Percentiles rank a stretch among this genome's conserved stretches.
Evolutionary conservation across 352 stramenopile genomes (phyloP).

Genomic region (Phytophthora kernoviae): DNA sequence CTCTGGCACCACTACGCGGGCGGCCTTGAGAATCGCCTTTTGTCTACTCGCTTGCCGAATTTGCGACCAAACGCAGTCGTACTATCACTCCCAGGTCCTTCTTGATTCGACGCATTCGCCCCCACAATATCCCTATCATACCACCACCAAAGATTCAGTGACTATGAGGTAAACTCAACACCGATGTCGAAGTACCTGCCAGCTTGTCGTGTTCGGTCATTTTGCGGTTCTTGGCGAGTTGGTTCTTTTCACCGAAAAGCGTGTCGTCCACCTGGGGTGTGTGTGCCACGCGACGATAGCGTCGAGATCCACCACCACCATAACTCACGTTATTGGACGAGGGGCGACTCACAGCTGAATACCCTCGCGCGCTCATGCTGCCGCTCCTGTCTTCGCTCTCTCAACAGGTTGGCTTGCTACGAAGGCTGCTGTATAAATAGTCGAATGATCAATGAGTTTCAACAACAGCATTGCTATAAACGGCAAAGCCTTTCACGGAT

Average conservation of each 20-base stretch:
- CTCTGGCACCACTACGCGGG: constrained; percentile 38
- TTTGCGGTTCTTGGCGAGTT: constrained; percentile 48
- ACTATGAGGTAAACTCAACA: background rate
- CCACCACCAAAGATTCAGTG: background rate
- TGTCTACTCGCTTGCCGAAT: constrained; percentile 9
- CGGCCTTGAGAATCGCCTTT: constrained; percentile 10
- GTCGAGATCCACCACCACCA: constrained; percentile 32
- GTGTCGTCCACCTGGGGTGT: constrained; percentile 72
- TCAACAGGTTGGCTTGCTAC: constrained; percentile 4
- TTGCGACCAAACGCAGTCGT: constrained; percentile 12
- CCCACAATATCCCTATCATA: constrained; percentile 47
- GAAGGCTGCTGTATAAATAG: constrained; percentile 16
- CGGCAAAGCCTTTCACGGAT: background rate
- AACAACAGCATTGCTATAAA: constrained; percentile 19
- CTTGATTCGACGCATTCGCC: constrained; percentile 28
- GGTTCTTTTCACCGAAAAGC: constrained; percentile 68
- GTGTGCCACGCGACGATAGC: constrained; percentile 67
- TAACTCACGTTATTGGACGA: constrained; percentile 26
- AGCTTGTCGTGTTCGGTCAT: constrained; percentile 64
- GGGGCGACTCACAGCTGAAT: constrained; percentile 35
- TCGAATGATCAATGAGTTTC: constrained; percentile 4
- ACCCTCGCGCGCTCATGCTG: constrained; percentile 32
- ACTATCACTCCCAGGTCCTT: constrained; percentile 21
- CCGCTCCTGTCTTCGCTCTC: background rate
- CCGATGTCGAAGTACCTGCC: constrained; percentile 37